Conservation (phyloP, 768 basidiomycete species). For the Melanogaster broomeanus region DNA sequence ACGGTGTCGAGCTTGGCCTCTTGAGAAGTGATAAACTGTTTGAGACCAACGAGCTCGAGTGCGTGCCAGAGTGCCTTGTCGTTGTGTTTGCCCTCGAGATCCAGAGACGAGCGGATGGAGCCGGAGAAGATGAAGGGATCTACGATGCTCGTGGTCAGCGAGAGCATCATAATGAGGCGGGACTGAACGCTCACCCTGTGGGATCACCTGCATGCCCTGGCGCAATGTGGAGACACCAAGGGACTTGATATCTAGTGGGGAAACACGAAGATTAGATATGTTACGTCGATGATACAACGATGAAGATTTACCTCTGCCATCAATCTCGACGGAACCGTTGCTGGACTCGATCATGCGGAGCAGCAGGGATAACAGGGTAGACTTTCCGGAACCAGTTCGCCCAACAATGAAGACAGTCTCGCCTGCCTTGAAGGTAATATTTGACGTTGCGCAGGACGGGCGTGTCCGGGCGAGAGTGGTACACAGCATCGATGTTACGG, state of each 20-base stretch:
- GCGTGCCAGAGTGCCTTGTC: conserved; percentile 42
- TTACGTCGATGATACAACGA: conserved; percentile 56
- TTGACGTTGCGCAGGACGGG: conserved; percentile 60
- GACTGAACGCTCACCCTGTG: conserved; percentile 21
- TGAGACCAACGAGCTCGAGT: conserved; percentile 43
- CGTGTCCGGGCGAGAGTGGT: conserved; percentile 67
- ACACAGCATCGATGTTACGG: conserved; percentile 62
- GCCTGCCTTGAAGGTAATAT: conserved; percentile 63
- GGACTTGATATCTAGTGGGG: conserved; percentile 79
- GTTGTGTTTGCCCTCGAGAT: conserved; percentile 22
- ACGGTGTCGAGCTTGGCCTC: conserved; percentile 77
- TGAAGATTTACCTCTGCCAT: conserved; percentile 48
- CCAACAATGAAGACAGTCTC: conserved; percentile 83
- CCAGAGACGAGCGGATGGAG: conserved; percentile 29
- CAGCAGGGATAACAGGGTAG: conserved; percentile 63
- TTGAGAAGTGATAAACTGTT: conserved; percentile 73
- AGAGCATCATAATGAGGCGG: neutral
- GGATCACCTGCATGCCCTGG: conserved; percentile 31
- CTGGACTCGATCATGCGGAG: conserved; percentile 77
- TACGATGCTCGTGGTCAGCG: conserved; percentile 1
- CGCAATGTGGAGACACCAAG: conserved; percentile 49
- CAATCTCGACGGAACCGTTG: conserved; percentile 75
- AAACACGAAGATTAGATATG: conserved; percentile 67
- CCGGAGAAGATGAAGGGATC: conserved; percentile 36
- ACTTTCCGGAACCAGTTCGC: conserved; percentile 76